Percentiles rank a stretch among this genome's conserved stretches.
phyloP scores from a whole-genome alignment of 2,329 filamentous ascomycete species.

The Aciculosporium take region DNA sequence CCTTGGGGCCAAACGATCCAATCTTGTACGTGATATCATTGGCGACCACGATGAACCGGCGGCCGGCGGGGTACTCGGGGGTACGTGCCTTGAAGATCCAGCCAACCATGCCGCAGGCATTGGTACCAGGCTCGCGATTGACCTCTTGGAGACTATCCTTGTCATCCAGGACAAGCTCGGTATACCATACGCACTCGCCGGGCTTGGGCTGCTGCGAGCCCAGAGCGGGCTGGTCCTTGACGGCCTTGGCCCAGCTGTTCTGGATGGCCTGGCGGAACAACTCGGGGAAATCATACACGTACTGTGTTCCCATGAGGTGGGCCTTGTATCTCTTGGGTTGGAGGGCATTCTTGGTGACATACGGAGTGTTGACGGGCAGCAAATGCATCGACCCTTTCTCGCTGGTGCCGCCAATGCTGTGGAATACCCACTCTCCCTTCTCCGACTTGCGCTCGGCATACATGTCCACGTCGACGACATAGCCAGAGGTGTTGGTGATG shows the following conservation, averaged over 20 bases:
- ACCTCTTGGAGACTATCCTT: conserved; percentile 85
- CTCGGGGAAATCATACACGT: conserved; percentile 99
- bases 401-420: conserved; percentile 87
- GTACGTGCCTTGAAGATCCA: conserved; percentile 93
- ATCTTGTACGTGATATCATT: conserved; percentile 99
- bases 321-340: conserved; percentile 99
- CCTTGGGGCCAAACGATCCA: conserved; percentile 88
- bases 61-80: conserved; percentile 84
- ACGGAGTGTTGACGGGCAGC: conserved; percentile 78
- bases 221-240: conserved; percentile 58
- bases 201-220: conserved; percentile 68
- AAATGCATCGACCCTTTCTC: conserved; percentile 95
- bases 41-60: conserved; percentile 89
- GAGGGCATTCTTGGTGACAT: conserved; percentile 95
- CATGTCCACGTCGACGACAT: conserved; percentile 93
- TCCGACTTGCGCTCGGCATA: conserved; percentile 97
- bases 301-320: conserved; percentile 97
- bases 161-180: conserved; percentile 89
- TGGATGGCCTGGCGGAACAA: conserved; percentile 96
- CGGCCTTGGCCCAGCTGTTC: conserved; percentile 75
- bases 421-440: conserved; percentile 97
- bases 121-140: conserved; percentile 85
- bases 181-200: conserved; percentile 88
- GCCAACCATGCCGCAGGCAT: conserved; percentile 94
- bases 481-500: conserved; percentile 96